A percentile compares a stretch with the other conserved stretches of the same genome.
Conservation (phyloP, 257 asterid genomes). For the Capsicum pubescens region DNA sequence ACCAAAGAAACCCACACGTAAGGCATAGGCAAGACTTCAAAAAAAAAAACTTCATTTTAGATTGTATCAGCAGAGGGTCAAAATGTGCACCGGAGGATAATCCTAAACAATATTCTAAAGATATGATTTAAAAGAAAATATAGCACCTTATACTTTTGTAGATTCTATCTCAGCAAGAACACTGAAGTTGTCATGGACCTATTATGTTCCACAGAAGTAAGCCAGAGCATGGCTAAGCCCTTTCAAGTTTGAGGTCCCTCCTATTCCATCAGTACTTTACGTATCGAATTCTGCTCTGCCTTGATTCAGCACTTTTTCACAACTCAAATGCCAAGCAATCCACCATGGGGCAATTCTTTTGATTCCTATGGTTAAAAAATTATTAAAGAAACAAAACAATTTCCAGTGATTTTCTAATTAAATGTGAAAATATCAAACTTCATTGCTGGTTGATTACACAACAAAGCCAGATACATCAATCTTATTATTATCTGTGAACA, state of each 20-base stretch:
- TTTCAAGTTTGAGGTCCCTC: conserved; percentile 27
- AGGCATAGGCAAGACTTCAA: not conserved
- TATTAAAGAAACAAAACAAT: too few species aligned
- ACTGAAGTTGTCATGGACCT: not conserved
- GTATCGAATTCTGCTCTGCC: conserved; percentile 30
- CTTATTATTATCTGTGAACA: not conserved
- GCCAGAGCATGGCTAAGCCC: not conserved
- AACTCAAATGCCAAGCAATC: not conserved
- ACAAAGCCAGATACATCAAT: not conserved
- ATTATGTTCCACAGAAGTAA: not conserved
- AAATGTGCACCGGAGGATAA: conserved; percentile 10
- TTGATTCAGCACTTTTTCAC: conserved; percentile 18
- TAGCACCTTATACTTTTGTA: not conserved
- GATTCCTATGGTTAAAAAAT: too few species aligned
- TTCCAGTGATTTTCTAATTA: too few species aligned
- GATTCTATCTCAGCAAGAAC: conserved; percentile 6
- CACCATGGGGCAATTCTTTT: too few species aligned
- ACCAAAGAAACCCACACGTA: not conserved
- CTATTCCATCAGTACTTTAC: conserved; percentile 1
- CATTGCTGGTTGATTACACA: too few species aligned
- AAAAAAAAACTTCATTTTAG: not conserved
- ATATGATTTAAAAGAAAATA: not conserved
- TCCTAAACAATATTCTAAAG: not conserved
- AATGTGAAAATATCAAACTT: too few species aligned
- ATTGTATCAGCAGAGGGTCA: not conserved